Conservation (phyloP, 768 basidiomycete species). For the Asterophora lycoperdoides region DNA sequence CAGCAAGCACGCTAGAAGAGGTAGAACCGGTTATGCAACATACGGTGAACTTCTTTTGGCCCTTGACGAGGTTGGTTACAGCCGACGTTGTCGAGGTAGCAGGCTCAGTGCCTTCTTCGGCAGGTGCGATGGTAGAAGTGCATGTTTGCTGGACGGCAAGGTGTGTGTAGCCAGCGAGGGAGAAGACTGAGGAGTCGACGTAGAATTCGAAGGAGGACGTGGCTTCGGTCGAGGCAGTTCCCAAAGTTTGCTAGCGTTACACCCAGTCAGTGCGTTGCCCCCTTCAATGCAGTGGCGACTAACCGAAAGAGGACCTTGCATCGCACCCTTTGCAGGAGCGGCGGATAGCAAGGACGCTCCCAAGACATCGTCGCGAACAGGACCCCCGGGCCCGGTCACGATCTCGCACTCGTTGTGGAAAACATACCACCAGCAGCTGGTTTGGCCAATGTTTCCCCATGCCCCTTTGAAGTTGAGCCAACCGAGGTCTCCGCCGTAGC, state of each 20-base stretch:
- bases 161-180: background rate
- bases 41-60: constrained; percentile 11
- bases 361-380: constrained; percentile 13
- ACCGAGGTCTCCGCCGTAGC: constrained; percentile 8
- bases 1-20: no score
- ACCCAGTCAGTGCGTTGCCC: background rate
- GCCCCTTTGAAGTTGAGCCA: constrained; percentile 19
- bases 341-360: constrained; percentile 4
- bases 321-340: background rate
- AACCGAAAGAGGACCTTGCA: constrained; percentile 14
- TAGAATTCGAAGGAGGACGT: constrained; percentile 15
- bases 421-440: constrained; percentile 15
- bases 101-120: background rate
- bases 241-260: constrained; percentile 14
- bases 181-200: constrained; percentile 9
- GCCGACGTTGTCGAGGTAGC: background rate
- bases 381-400: constrained; percentile 15
- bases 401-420: constrained; percentile 14
- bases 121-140: constrained; percentile 2
- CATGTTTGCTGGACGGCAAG: constrained; percentile 14
- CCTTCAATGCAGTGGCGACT: background rate
- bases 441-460: constrained; percentile 17
- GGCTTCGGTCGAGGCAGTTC: constrained; percentile 5
- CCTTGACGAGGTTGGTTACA: constrained; percentile 1
- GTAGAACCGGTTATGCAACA: background rate